Evolutionary conservation across 257 asterid genomes (phyloP).

Genomic region (Solanum bukasovii): DNA sequence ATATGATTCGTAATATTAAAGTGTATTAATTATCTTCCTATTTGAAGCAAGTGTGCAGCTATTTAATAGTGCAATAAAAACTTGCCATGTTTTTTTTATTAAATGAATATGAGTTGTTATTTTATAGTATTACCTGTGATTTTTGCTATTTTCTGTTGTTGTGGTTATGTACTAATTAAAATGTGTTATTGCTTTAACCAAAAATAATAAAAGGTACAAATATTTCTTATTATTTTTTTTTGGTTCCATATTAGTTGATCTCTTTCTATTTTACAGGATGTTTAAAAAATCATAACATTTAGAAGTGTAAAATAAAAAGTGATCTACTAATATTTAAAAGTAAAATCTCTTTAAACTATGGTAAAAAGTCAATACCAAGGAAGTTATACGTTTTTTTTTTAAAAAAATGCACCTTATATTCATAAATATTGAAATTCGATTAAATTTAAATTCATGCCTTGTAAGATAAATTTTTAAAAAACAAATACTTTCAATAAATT

Average conservation of each 20-base stretch:
- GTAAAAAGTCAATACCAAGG: not conserved
- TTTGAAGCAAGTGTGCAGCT: not conserved
- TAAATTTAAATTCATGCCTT: not conserved
- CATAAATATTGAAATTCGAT: fast-evolving
- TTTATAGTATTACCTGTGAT: not conserved
- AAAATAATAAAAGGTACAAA: not conserved
- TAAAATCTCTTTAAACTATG: not conserved
- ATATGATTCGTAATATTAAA: not conserved
- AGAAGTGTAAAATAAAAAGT: not conserved
- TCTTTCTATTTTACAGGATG: too few relatives aligned
- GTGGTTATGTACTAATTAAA: not conserved
- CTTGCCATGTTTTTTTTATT: not conserved
- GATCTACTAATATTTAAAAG: not conserved
- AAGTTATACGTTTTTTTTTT: not conserved
- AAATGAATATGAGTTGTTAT: not conserved
- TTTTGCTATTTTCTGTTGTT: not conserved
- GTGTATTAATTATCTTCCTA: not conserved
- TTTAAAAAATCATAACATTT: not conserved
- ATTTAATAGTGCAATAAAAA: not conserved
- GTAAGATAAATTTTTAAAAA: fast-evolving
- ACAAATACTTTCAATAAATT: fast-evolving
- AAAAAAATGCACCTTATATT: too few relatives aligned
- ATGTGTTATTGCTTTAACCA: not conserved
- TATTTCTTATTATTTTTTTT: too few relatives aligned
- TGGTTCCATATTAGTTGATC: too few relatives aligned